A percentile compares a stretch with the other conserved stretches of the same genome.
These are phyloP conservation scores for Flaveria bidentis DNA, from an alignment of 129 eudicot species.

Conservation along the genomic window DNA sequence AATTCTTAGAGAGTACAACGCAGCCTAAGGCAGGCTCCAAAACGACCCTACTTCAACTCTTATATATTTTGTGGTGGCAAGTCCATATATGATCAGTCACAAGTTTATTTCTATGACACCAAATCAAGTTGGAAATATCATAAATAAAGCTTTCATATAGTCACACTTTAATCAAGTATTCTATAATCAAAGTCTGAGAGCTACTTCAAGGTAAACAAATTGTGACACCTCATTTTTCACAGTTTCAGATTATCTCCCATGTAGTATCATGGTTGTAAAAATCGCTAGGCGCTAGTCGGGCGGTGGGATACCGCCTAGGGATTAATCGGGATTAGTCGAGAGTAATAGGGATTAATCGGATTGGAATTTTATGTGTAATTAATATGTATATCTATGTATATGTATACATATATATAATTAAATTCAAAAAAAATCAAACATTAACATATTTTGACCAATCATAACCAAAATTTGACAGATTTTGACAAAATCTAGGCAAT, in stretches of 20 bases:
- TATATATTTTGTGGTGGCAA: neutral
- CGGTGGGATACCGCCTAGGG: too few species aligned
- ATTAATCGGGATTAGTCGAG: too few species aligned
- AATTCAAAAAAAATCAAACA: too few species aligned
- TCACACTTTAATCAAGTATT: neutral
- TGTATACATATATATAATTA: too few species aligned
- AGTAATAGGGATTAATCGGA: too few species aligned
- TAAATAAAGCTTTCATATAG: neutral
- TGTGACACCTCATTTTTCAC: neutral
- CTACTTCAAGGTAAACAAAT: neutral
- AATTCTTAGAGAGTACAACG: neutral
- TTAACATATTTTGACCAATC: too few species aligned
- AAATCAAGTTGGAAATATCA: neutral
- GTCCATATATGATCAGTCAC: conserved; percentile 8
- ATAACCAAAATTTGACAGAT: too few species aligned
- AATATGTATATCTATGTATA: too few species aligned
- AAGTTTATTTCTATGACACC: conserved; percentile 5
- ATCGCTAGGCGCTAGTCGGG: too few species aligned
- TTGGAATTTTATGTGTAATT: too few species aligned
- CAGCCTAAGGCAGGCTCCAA: neutral
- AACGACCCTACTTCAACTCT: neutral
- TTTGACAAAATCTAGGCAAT: too few species aligned
- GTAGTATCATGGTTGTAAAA: neutral
- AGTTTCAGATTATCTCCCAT: neutral
- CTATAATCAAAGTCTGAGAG: conserved; percentile 5